These are phyloP conservation scores for Neopestalotiopsis clavispora DNA, from an alignment of 2,329 filamentous ascomycete species.

Conservation along the genomic window DNA sequence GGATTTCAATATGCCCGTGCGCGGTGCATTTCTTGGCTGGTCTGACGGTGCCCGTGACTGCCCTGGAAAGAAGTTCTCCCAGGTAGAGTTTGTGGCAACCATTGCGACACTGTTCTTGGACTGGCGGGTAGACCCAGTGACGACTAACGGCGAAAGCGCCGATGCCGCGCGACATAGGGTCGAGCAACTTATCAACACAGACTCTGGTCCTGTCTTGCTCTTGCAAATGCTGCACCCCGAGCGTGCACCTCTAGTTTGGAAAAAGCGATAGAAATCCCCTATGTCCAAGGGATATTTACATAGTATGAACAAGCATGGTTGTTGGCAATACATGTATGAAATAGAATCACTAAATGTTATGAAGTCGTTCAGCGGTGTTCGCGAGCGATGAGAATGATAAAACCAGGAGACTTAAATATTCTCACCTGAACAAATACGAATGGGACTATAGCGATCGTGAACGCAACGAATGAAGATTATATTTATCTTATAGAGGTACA, in stretches of 20 bases:
- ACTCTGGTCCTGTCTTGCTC: constrained; percentile 11
- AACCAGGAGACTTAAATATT: too few relatives aligned
- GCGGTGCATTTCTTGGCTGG: constrained; percentile 26
- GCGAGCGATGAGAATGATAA: too few relatives aligned
- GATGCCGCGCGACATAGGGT: constrained; percentile 11
- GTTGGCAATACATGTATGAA: too few relatives aligned
- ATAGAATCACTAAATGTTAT: too few relatives aligned
- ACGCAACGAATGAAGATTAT: too few relatives aligned
- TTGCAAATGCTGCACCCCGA: constrained; percentile 23
- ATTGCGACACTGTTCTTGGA: constrained; percentile 22
- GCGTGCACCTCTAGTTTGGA: constrained; percentile 20
- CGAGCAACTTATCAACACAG: constrained; percentile 11
- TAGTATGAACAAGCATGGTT: too few relatives aligned
- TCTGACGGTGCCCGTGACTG: constrained; percentile 27
- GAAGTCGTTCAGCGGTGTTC: too few relatives aligned
- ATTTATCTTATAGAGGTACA: too few relatives aligned
- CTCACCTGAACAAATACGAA: too few relatives aligned
- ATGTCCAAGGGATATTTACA: too few relatives aligned
- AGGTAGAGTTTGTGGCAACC: constrained; percentile 26
- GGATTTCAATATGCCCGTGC: constrained; percentile 17
- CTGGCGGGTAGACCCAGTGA: constrained; percentile 29
- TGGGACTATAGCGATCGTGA: too few relatives aligned
- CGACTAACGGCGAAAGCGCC: constrained; percentile 22
- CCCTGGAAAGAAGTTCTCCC: constrained; percentile 28
- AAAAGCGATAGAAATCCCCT: constrained; percentile 3